Base-by-base conservation (phyloP, 805 yeast species). In the Blastobotrys terrestris region DNA sequence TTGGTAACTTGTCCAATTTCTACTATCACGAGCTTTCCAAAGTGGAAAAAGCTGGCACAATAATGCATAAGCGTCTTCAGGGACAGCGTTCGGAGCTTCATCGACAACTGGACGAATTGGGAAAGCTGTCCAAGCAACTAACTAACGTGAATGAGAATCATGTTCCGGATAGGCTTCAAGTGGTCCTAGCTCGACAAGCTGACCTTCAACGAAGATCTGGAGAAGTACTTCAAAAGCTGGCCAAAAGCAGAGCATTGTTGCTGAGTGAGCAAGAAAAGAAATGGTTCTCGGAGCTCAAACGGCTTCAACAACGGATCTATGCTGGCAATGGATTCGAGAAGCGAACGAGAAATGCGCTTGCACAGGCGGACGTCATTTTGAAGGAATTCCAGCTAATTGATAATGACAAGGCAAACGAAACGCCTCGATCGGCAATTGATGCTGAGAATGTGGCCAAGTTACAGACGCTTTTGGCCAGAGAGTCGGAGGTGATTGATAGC, bases 231-330 rank as follows among this genome's bases (percentile, higher is more conserved):
- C 59, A 63, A 2, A 65, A 55, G 8, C 48, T 76, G 3, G 50
- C 55, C 11, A 57, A 63, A 22, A 57, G 63, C 39, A 60, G 56
- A 43, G 65, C 69, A 4, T 50, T 64, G 14, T 69, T 74, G 0
- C 58, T 78, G 31, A 69, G 73, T 48, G 63, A 63, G 2, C 62
- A 70, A 8, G 84, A 79, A 59, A 64, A 66, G 50, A 63, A 57
- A 21, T 79, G 82, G 81, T 69, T 75, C 52, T 67, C 63, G 31
- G 80, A 77, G 58, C 64, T 79, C 6, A 57, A 63, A 39, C 60
- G 69, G 19, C 72, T 75, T 49, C 64, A 67, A 54, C 48, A 54
- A 35, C 41, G 63, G 45, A 43, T 61, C 50, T 59, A 59, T 51
- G 48, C 48, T 26, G 4, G 60, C 8, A 31, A 44, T 8, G 65